A percentile compares a stretch with the other conserved stretches of the same genome.
Evolutionary conservation across 345 rosid genomes (phyloP).

Genomic region (Ailanthus altissimus): DNA sequence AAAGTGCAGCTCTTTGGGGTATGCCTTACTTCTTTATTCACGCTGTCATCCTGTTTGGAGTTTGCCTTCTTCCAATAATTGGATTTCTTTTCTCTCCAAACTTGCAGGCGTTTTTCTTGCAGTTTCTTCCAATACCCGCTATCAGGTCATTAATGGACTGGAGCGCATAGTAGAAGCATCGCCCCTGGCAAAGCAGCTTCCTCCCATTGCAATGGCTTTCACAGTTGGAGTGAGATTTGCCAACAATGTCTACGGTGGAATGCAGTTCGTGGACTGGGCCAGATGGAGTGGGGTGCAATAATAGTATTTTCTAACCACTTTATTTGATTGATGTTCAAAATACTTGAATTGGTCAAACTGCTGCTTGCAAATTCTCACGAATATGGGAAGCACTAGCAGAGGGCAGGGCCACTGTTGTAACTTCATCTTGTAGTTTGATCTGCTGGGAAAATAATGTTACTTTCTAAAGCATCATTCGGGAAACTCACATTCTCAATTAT

Average conservation of each 20-base stretch:
- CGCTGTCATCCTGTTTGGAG: not conserved
- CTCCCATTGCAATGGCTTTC: slow-evolving; percentile 81
- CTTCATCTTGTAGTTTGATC: not conserved
- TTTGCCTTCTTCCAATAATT: not conserved
- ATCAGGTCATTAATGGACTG: slow-evolving; percentile 74
- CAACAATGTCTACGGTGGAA: slow-evolving; percentile 82
- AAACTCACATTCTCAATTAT: not conserved
- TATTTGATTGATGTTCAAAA: not conserved
- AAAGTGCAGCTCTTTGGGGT: slow-evolving; percentile 99
- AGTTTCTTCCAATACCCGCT: slow-evolving; percentile 85
- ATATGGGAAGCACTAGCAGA: not conserved
- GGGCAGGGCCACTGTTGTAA: not conserved
- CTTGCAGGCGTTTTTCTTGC: slow-evolving; percentile 68
- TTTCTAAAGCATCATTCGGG: not conserved
- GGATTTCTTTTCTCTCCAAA: not conserved
- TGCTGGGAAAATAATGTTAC: not conserved
- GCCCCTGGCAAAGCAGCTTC: slow-evolving; percentile 65
- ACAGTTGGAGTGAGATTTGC: slow-evolving; percentile 82
- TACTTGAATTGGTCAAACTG: not conserved
- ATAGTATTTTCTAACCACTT: slow-evolving; percentile 3
- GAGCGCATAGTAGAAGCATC: slow-evolving; percentile 77
- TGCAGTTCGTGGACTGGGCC: slow-evolving; percentile 97
- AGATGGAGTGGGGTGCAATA: slow-evolving; percentile 68
- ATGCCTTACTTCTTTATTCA: slow-evolving; percentile 21
- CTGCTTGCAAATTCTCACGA: not conserved